Base-by-base conservation (phyloP, 345 rosid genomes). In the Salix koriyanagi region DNA sequence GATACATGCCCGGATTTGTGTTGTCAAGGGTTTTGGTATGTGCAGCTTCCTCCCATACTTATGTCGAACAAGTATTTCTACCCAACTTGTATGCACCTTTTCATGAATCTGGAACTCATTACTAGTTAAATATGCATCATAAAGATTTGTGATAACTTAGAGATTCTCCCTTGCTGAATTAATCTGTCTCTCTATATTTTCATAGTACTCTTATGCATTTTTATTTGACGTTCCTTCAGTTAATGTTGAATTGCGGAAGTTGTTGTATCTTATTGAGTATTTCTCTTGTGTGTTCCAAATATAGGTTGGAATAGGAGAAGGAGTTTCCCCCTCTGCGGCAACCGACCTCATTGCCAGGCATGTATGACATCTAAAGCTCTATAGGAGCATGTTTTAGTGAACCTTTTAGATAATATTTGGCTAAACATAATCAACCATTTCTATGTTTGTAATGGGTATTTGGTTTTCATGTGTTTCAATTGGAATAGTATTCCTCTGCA, bases 331-430 rank as follows among this genome's bases (percentile, higher is more conserved):
- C 10, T 94, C 98, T 2, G 97, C 98, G 67, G 98, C 98, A 12
- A 94, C 98, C 39, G 98, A 92, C 82, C 97, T 94, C 74, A 94
- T 94, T 77, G 98, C 97, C 83, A 92, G 98, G 98, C 90, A 91
- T 74, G 92, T 89, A 75, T 79, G 69, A 83, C 65, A 72, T 62
- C 64, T 74, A 75, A 70, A 81, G 80, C 39, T 71, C 16, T 75
- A 69, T 72, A 65, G 56, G 72, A 78, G 77, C 73, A 39, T 78
- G 65, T 30, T 69, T 70, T 80, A 16, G 34, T 71, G 56, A 71
- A 37, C 54, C 52, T 80, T 48, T 18, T n/a, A 30, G 21, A 34
- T 41, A 54, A 10, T 68, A 56, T 67, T 26, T 79, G 65, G 62
- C 66, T 26, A 23, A 58, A 58, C 64, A n/a, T n/a, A 23, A 23